phyloP scores from a whole-genome alignment of 805 yeast species.

The Wickerhamiella sorbophila region DNA sequence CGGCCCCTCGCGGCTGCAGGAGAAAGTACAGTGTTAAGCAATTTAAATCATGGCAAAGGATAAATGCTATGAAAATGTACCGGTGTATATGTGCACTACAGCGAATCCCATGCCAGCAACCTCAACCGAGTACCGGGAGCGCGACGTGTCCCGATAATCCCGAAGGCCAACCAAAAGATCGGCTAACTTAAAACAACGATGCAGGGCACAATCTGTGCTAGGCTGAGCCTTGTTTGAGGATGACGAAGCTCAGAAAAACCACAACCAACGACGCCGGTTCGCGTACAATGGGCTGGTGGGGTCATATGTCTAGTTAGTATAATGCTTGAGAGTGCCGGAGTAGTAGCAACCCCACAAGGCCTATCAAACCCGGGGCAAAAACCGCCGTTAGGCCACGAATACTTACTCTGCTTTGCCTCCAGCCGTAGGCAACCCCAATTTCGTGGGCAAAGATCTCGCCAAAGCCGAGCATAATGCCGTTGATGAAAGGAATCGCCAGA shows the following conservation, averaged over 20 bases:
- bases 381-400: not conserved
- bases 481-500: conserved; percentile 69
- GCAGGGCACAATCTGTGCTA: too few species aligned
- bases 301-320: conserved; percentile 10
- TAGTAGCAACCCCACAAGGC: not conserved
- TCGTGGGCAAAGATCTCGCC: conserved; percentile 94
- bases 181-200: too few species aligned
- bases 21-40: too few species aligned
- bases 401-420: conserved; percentile 53
- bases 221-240: too few species aligned
- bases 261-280: conserved; percentile 15
- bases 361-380: not conserved
- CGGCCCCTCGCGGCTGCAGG: too few species aligned
- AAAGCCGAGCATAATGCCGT: conserved; percentile 91
- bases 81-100: too few species aligned
- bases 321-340: not conserved
- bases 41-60: too few species aligned
- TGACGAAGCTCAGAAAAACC: conserved; percentile 2
- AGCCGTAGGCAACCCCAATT: conserved; percentile 63
- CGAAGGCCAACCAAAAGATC: too few species aligned
- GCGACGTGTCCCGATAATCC: too few species aligned
- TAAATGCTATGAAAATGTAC: too few species aligned
- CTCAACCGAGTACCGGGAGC: too few species aligned
- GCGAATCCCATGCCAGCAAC: too few species aligned
- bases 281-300: conserved; percentile 10